phyloP scores from a whole-genome alignment of 108 stramenopile species.

The Stephanodiscus triporus region DNA sequence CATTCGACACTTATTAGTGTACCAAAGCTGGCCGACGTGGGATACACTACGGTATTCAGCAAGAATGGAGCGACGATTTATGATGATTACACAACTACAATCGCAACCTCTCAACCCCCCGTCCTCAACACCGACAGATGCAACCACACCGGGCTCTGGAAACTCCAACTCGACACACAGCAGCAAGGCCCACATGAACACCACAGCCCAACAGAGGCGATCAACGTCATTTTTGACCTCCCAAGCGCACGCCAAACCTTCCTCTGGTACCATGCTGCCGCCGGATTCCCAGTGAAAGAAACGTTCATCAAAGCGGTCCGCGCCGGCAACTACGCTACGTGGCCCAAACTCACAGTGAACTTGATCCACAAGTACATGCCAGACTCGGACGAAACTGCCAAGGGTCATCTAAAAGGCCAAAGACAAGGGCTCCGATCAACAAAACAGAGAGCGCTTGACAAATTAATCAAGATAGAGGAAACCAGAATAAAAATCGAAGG shows the following conservation, averaged over 20 bases:
- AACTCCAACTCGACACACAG: too few relatives aligned
- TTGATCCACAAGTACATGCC: conserved; percentile 12
- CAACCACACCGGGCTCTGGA: too few relatives aligned
- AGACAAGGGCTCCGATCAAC: conserved; percentile 10
- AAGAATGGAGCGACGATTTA: too few relatives aligned
- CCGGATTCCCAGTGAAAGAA: conserved; percentile 15
- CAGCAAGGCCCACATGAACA: too few relatives aligned
- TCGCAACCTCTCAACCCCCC: too few relatives aligned
- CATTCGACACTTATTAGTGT: too few relatives aligned
- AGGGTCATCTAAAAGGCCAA: background rate
- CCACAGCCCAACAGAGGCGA: too few relatives aligned
- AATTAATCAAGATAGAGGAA: background rate
- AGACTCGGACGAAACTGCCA: background rate
- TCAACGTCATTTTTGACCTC: background rate
- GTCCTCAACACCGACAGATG: too few relatives aligned
- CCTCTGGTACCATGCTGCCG: conserved; percentile 19
- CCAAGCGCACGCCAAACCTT: too few relatives aligned
- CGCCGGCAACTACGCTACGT: conserved; percentile 9
- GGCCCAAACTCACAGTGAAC: conserved; percentile 4
- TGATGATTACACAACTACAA: too few relatives aligned
- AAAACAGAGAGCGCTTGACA: background rate
- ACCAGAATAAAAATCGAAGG: background rate
- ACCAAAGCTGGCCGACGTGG: too few relatives aligned
- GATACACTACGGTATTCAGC: too few relatives aligned
- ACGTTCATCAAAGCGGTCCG: conserved; percentile 14